Conservation (phyloP, 2,329 filamentous ascomycete genomes). For the Penicillium sp. region DNA sequence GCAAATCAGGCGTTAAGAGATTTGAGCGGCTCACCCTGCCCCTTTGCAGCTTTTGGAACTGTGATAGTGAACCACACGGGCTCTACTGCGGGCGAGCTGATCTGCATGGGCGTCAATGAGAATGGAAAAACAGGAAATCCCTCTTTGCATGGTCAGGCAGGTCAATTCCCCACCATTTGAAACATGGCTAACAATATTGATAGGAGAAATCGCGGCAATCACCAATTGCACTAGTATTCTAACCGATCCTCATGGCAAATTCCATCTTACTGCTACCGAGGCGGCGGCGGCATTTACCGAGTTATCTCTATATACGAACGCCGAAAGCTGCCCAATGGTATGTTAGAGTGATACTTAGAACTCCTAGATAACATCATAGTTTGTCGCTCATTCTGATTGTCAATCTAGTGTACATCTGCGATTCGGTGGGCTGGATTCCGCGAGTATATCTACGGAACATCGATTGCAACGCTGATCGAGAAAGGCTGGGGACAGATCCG, state of each 20-base stretch:
- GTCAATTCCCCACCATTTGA: not conserved
- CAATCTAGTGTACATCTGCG: slow-evolving; percentile 51
- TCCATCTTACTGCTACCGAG: slow-evolving; percentile 43
- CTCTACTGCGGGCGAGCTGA: slow-evolving; percentile 28
- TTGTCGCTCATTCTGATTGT: slow-evolving; percentile 2
- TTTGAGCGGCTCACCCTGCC: slow-evolving; percentile 48
- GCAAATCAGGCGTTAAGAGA: slow-evolving; percentile 50
- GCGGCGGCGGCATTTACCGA: slow-evolving; percentile 48
- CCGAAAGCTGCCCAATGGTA: slow-evolving; percentile 57
- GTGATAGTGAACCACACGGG: slow-evolving; percentile 58
- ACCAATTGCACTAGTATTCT: slow-evolving; percentile 54
- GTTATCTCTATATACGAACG: slow-evolving; percentile 58
- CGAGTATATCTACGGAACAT: slow-evolving; percentile 58
- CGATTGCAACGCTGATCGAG: slow-evolving; percentile 47
- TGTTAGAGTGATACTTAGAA: not conserved
- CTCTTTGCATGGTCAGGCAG: slow-evolving; percentile 49
- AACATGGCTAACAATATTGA: not conserved
- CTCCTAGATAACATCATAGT: not conserved
- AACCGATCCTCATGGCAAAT: slow-evolving; percentile 47
- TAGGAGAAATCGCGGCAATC: slow-evolving; percentile 57
- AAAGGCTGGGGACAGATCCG: slow-evolving; percentile 55
- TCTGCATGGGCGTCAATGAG: slow-evolving; percentile 55
- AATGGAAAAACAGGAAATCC: slow-evolving; percentile 51
- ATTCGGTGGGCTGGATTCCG: slow-evolving; percentile 58
- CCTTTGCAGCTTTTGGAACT: slow-evolving; percentile 55